These are phyloP conservation scores for Anisogramma anomala DNA, from an alignment of 2,329 filamentous ascomycete species.

Conservation along the genomic window DNA sequence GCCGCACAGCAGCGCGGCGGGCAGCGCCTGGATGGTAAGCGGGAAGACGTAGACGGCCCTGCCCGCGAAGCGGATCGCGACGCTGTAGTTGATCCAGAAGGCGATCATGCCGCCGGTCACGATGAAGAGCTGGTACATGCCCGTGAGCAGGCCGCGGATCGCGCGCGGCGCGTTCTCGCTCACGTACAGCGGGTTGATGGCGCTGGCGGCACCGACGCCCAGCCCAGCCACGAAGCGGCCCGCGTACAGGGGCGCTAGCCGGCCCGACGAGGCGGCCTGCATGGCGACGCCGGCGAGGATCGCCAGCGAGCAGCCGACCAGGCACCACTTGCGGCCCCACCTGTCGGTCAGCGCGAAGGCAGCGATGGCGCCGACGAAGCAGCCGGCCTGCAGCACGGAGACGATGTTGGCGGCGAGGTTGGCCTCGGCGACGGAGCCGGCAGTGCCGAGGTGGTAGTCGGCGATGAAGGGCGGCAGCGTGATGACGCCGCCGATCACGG, in stretches of 20 bases:
- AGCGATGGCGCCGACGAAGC: slow-evolving; percentile 17
- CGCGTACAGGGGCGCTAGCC: slow-evolving; percentile 21
- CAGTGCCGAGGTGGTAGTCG: slow-evolving; percentile 26
- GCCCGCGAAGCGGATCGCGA: slow-evolving; percentile 25
- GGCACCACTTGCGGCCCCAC: slow-evolving; percentile 22
- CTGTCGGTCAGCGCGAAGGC: slow-evolving; percentile 20
- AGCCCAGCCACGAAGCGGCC: slow-evolving; percentile 40
- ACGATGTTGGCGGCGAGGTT: slow-evolving; percentile 19
- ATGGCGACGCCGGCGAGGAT: slow-evolving; percentile 23
- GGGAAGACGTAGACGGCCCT: slow-evolving; percentile 45
- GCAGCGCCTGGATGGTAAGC: slow-evolving; percentile 51
- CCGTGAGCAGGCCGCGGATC: slow-evolving; percentile 47
- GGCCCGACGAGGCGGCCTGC: slow-evolving; percentile 23
- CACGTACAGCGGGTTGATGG: slow-evolving; percentile 24
- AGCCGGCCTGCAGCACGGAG: slow-evolving; percentile 19
- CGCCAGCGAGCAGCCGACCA: slow-evolving; percentile 21
- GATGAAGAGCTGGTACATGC: slow-evolving; percentile 49
- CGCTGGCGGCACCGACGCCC: slow-evolving; percentile 38
- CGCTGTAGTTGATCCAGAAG: slow-evolving; percentile 38
- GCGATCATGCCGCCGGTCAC: slow-evolving; percentile 39
- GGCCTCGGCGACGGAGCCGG: slow-evolving; percentile 7
- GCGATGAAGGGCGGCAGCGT: slow-evolving; percentile 43
- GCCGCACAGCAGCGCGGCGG: slow-evolving; percentile 44
- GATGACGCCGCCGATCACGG: slow-evolving; percentile 56
- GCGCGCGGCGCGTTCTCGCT: slow-evolving; percentile 48